Conservation (phyloP, 805 yeast genomes). For the Candida qinlingensis region DNA sequence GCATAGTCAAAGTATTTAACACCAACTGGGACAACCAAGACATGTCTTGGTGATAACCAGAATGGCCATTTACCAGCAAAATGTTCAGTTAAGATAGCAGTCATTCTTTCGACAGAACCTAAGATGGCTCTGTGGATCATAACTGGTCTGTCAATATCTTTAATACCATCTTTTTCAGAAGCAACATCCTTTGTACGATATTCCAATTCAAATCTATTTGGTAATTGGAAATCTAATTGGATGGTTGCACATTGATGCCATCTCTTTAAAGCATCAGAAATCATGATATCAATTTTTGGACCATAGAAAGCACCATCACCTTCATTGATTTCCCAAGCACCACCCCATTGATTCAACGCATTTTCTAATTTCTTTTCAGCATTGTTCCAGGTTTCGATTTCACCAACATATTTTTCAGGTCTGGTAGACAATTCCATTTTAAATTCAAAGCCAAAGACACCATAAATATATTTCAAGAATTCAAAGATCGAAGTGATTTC, state of each 20-base stretch:
- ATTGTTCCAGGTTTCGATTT: conserved; percentile 84
- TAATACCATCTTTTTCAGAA: conserved; percentile 36
- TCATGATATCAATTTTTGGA: conserved; percentile 94
- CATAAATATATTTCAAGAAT: conserved; percentile 79
- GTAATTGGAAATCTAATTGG: conserved; percentile 98
- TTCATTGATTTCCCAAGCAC: conserved; percentile 88
- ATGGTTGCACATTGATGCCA: conserved; percentile 99
- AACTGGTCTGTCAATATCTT: conserved; percentile 78
- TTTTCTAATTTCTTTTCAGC: conserved; percentile 84
- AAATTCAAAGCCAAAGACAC: conserved; percentile 90
- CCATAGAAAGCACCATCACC: conserved; percentile 98
- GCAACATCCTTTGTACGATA: conserved; percentile 64
- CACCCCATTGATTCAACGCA: conserved; percentile 82
- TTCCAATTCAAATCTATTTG: conserved; percentile 86
- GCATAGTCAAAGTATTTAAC: conserved; percentile 91
- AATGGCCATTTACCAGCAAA: conserved; percentile 99
- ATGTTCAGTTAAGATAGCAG: conserved; percentile 96
- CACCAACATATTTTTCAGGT: conserved; percentile 96
- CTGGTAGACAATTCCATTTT: conserved; percentile 96
- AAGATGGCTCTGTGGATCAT: conserved; percentile 99
- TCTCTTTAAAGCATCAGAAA: conserved; percentile 89
- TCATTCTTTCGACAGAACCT: conserved; percentile 99
- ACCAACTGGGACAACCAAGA: conserved; percentile 94
- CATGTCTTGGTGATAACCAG: conserved; percentile 99
- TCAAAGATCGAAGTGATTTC: conserved; percentile 85